These are phyloP conservation scores for Diaporthe vaccinii DNA, from an alignment of 2,329 filamentous ascomycete genomes.

Conservation along the genomic window DNA sequence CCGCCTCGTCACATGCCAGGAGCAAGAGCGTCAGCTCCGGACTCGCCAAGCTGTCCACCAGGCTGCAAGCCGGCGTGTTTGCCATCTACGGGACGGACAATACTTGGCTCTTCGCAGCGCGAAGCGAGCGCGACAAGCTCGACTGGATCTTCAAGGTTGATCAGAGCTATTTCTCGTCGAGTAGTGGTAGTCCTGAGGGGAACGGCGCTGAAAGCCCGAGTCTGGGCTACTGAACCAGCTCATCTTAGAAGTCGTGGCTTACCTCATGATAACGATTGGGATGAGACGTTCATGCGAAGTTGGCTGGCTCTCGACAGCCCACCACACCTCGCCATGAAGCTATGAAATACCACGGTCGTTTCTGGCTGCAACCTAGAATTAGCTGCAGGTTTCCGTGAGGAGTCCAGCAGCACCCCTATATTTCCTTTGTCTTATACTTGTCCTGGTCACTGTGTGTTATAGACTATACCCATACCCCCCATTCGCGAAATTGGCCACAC, in stretches of 20 bases:
- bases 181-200: conserved; percentile 52
- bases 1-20: conserved; percentile 31
- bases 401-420: neutral
- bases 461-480: conserved; percentile 41
- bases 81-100: conserved; percentile 95
- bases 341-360: conserved; percentile 21
- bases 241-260: neutral
- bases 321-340: conserved; percentile 9
- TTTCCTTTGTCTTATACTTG: conserved; percentile 35
- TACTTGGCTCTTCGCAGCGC: conserved; percentile 92
- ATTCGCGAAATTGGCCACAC: conserved; percentile 31
- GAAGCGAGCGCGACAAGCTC: conserved; percentile 91
- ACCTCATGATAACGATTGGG: neutral
- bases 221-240: conserved; percentile 6
- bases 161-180: conserved; percentile 74
- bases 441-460: conserved; percentile 31
- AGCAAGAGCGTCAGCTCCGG: conserved; percentile 52
- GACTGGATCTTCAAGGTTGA: conserved; percentile 98
- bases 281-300: neutral
- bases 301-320: neutral
- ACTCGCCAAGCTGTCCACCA: conserved; percentile 67
- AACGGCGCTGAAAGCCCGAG: conserved; percentile 56
- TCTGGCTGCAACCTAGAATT: conserved; percentile 9
- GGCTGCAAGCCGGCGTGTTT: conserved; percentile 82
- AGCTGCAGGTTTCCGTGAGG: neutral